phyloP scores from a whole-genome alignment of 306 rosid genomes.

The Fagus sylvatica region DNA sequence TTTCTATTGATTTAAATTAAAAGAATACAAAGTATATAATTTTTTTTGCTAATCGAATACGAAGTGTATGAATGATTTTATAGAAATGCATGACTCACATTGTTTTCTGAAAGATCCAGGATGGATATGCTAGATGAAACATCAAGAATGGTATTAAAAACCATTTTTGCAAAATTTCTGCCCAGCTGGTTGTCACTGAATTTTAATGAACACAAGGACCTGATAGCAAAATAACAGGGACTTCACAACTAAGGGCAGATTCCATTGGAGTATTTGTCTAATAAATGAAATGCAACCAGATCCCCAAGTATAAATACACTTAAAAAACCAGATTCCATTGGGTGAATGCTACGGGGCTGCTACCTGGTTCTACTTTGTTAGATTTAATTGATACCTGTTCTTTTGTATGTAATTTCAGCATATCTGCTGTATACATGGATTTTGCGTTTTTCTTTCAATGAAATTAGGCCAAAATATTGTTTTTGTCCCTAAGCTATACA shows the following conservation, averaged over 20 bases:
- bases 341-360: too few relatives aligned
- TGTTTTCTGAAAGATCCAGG: constrained; percentile 87
- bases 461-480: too few relatives aligned
- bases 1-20: constrained; percentile 26
- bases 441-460: too few relatives aligned
- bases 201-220: constrained; percentile 71
- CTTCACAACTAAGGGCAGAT: constrained; percentile 14
- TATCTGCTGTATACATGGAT: too few relatives aligned
- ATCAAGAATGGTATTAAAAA: constrained; percentile 59
- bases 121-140: constrained; percentile 65
- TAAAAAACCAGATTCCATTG: neutral
- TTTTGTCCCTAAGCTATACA: too few relatives aligned
- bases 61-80: constrained; percentile 17
- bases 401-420: too few relatives aligned
- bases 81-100: constrained; percentile 53
- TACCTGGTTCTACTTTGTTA: too few relatives aligned
- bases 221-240: constrained; percentile 32
- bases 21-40: constrained; percentile 18
- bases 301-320: neutral
- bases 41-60: neutral
- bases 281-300: constrained; percentile 5
- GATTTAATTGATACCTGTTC: too few relatives aligned
- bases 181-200: constrained; percentile 59
- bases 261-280: neutral
- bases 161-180: constrained; percentile 53